These are phyloP conservation scores for Penicillium italicum DNA, from an alignment of 2,329 filamentous ascomycete genomes.

Conservation along the genomic window DNA sequence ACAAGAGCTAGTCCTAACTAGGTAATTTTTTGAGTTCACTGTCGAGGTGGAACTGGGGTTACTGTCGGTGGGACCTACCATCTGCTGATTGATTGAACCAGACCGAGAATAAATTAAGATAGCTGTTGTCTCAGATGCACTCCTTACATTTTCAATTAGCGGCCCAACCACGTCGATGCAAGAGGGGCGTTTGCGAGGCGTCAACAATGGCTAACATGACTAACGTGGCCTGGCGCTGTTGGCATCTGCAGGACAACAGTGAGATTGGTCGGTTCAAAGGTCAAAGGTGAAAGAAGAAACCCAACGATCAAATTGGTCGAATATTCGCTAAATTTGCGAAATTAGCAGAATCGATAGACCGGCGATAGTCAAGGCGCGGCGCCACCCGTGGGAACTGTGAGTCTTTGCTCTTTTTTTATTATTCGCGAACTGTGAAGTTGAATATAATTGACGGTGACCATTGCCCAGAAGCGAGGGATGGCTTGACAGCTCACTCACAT, in stretches of 20 bases:
- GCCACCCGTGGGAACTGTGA: conserved; percentile 2
- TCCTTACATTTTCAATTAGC: conserved; percentile 17
- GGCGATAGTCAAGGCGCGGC: neutral
- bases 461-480: neutral
- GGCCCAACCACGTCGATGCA: conserved; percentile 16
- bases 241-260: neutral
- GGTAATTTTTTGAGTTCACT: no score
- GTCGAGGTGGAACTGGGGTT: no score
- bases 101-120: conserved; percentile 5
- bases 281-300: neutral
- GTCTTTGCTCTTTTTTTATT: neutral
- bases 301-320: neutral
- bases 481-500: neutral
- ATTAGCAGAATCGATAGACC: conserved; percentile 4
- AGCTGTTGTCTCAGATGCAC: conserved; percentile 19
- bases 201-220: conserved; percentile 15
- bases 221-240: neutral
- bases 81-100: conserved; percentile 13
- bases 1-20: no score
- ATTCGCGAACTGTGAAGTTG: neutral
- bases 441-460: neutral
- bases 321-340: neutral
- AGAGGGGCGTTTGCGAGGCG: neutral
- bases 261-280: neutral
- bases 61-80: no score